These are phyloP conservation scores for Melaleuca alternifolia DNA, from an alignment of 345 rosid genomes.

Conservation along the genomic window DNA sequence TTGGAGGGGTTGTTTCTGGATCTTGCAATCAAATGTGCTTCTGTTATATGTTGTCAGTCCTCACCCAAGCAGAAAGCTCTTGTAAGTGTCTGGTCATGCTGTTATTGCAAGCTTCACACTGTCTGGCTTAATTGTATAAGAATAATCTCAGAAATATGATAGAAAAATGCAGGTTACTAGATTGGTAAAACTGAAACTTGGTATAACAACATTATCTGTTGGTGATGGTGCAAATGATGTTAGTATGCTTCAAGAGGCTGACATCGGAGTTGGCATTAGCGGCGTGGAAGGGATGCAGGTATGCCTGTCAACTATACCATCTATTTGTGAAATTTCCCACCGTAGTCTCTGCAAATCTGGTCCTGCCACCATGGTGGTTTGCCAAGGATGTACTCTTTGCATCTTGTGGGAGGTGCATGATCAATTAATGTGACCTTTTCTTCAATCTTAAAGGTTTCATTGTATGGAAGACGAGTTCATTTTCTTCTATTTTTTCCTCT, in stretches of 20 bases:
- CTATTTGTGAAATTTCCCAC: background rate
- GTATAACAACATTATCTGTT: conserved; percentile 57
- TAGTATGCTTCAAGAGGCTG: conserved; percentile 96
- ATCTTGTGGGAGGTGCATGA: background rate
- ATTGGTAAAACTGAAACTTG: conserved; percentile 54
- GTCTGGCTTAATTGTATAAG: background rate
- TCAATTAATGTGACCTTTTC: background rate
- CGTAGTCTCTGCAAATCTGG: background rate
- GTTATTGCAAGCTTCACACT: background rate
- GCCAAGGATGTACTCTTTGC: background rate
- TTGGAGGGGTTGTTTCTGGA: conserved; percentile 46
- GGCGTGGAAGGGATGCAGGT: conserved; percentile 99
- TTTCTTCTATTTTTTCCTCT: background rate
- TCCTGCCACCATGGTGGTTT: background rate
- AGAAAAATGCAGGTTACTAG: conserved; percentile 68
- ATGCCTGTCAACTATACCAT: background rate
- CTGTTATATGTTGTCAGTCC: conserved; percentile 88
- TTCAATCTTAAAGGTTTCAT: background rate
- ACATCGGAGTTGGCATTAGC: conserved; percentile 90
- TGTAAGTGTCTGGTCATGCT: conserved; percentile 32
- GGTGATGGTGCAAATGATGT: conserved; percentile 99
- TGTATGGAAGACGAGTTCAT: background rate
- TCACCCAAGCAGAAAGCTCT: conserved; percentile 94
- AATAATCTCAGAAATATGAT: conserved; percentile 24
- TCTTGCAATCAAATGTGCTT: conserved; percentile 48